phyloP scores from a whole-genome alignment of 1,284 basidiomycete species.

The Leccinum insolens region DNA sequence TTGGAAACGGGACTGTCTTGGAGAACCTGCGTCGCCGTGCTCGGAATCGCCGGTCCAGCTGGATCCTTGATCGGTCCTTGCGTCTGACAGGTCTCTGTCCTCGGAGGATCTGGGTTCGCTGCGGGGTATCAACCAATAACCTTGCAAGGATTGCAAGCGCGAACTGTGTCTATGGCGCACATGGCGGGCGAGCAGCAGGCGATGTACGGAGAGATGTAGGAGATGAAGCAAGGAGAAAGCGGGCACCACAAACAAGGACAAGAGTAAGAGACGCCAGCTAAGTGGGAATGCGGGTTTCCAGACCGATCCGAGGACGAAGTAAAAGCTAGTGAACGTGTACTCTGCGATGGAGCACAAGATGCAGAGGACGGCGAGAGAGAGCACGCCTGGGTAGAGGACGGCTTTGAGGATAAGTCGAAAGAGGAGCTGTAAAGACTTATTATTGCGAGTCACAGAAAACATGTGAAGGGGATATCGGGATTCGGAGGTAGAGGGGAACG shows the following conservation, averaged over 20 bases:
- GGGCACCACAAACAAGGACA: constrained; percentile 20
- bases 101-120: constrained; percentile 14
- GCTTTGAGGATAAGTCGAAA: not conserved
- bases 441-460: not conserved
- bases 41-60: not conserved
- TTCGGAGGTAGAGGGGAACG: not conserved
- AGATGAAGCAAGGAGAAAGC: constrained; percentile 16
- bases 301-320: constrained; percentile 12
- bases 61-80: not conserved
- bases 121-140: constrained; percentile 14
- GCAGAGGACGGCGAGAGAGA: constrained; percentile 5
- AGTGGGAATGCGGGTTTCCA: constrained; percentile 25
- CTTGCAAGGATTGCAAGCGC: not conserved
- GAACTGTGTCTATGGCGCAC: not conserved
- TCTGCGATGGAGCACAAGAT: constrained; percentile 18
- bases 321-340: constrained; percentile 11
- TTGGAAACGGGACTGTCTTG: constrained; percentile 3
- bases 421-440: not conserved
- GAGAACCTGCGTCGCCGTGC: not conserved
- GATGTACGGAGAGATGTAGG: constrained; percentile 1
- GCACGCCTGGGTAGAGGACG: not conserved
- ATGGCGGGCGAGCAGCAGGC: not conserved
- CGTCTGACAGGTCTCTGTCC: not conserved
- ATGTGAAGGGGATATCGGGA: constrained; percentile 7
- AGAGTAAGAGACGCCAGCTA: constrained; percentile 24